phyloP scores from a whole-genome alignment of 345 rosid species.

The Bruguiera parviflora region DNA sequence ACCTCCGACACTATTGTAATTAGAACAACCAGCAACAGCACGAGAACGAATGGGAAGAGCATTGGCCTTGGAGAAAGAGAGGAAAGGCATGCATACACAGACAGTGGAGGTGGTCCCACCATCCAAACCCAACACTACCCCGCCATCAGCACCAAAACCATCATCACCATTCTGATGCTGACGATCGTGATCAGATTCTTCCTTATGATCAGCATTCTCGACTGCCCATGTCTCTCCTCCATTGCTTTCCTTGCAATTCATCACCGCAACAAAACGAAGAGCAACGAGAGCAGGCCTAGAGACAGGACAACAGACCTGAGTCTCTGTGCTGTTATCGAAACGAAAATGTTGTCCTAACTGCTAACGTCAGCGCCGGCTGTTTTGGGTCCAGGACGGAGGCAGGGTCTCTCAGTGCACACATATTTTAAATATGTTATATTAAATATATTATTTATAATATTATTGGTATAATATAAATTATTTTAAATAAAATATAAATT shows the following conservation, averaged over 20 bases:
- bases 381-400: no score
- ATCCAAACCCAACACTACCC: constrained; percentile 25
- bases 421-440: no score
- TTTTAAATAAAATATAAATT: no score
- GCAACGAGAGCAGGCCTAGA: no score
- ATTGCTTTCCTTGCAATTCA: not conserved
- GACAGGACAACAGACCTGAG: no score
- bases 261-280: not conserved
- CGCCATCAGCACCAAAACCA: not conserved
- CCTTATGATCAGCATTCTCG: not conserved
- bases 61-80: constrained; percentile 3
- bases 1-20: constrained; percentile 29
- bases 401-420: no score
- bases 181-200: not conserved
- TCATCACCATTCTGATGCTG: constrained; percentile 4
- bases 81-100: constrained; percentile 25
- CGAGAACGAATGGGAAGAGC: constrained; percentile 19
- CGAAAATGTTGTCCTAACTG: no score
- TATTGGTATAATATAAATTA: no score
- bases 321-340: no score
- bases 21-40: constrained; percentile 26
- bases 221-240: not conserved
- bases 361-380: no score
- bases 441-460: no score
- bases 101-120: constrained; percentile 31